These are phyloP conservation scores for Russula lepida DNA, from an alignment of 768 basidiomycete genomes.

Conservation along the genomic window DNA sequence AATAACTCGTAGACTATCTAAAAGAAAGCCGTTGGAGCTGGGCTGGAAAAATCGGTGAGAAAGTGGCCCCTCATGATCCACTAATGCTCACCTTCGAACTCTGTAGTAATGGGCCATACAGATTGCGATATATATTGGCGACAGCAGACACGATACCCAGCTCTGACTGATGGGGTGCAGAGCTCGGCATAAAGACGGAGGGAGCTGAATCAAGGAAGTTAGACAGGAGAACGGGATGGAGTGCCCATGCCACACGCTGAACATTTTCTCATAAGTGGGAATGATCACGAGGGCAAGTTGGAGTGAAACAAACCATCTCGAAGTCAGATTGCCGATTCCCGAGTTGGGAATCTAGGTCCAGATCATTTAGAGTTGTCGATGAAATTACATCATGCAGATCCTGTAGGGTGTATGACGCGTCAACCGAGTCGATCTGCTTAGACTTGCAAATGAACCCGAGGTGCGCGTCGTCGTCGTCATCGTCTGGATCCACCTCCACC, in stretches of 20 bases:
- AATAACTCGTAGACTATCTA: conserved; percentile 47
- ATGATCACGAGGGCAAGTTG: background rate
- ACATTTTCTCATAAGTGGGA: background rate
- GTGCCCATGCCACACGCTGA: conserved; percentile 59
- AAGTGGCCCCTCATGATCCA: background rate
- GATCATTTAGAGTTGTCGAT: background rate
- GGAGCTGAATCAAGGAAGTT: conserved; percentile 87
- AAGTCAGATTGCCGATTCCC: conserved; percentile 17
- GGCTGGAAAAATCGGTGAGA: background rate
- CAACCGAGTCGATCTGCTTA: conserved; percentile 8
- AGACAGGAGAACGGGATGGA: conserved; percentile 75
- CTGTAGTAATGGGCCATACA: conserved; percentile 54
- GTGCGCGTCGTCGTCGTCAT: conserved; percentile 30
- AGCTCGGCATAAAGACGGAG: conserved; percentile 62
- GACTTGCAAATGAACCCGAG: conserved; percentile 21
- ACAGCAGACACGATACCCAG: conserved; percentile 51
- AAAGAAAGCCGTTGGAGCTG: conserved; percentile 24
- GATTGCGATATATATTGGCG: conserved; percentile 44
- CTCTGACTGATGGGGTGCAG: conserved; percentile 50
- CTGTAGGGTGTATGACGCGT: conserved; percentile 22
- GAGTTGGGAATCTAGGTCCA: conserved; percentile 12
- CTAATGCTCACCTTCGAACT: conserved; percentile 31
- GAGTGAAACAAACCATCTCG: conserved; percentile 1
- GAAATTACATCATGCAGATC: conserved; percentile 19
- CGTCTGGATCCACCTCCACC: conserved; percentile 31